Evolutionary conservation across 208 protist species (phyloP).

Genomic region (Acanthamoeba lugdunensis): DNA sequence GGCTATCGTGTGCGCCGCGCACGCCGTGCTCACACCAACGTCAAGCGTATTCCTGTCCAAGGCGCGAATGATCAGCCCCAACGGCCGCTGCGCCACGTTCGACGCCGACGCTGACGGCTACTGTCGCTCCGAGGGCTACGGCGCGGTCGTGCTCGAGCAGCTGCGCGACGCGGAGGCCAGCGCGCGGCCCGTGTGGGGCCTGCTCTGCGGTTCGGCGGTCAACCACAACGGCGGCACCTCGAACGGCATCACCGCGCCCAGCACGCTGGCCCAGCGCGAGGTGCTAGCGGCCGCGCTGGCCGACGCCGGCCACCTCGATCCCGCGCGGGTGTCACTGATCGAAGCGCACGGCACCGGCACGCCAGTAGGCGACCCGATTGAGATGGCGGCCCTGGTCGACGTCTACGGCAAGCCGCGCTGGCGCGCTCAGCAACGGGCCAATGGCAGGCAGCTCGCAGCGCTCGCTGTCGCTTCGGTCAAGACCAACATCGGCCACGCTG

Average conservation of each 20-base stretch:
- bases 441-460: background rate
- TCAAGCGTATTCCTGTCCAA: slow-evolving; percentile 63
- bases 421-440: background rate
- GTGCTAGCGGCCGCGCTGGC: slow-evolving; percentile 77
- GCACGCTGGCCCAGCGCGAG: slow-evolving; percentile 76
- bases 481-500: slow-evolving; percentile 83
- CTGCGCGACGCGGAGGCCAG: background rate
- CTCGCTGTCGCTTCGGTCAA: slow-evolving; percentile 81
- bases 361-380: slow-evolving; percentile 84
- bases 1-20: slow-evolving; percentile 82
- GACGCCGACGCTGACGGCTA: slow-evolving; percentile 89
- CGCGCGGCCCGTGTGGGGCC: slow-evolving; percentile 63
- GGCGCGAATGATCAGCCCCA: slow-evolving; percentile 81
- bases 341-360: slow-evolving; percentile 88
- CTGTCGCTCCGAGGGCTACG: slow-evolving; percentile 86
- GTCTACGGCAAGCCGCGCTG: slow-evolving; percentile 53
- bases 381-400: slow-evolving; percentile 76
- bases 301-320: slow-evolving; percentile 49
- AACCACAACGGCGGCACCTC: slow-evolving; percentile 86
- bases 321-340: slow-evolving; percentile 77
- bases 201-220: slow-evolving; percentile 78
- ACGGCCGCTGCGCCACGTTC: slow-evolving; percentile 84
- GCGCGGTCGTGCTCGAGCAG: slow-evolving; percentile 81
- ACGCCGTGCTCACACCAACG: slow-evolving; percentile 74
- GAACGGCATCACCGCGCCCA: slow-evolving; percentile 82